Percentiles rank a stretch among this genome's conserved stretches.
phyloP scores from a whole-genome alignment of 139 green algal genomes.

The Tetratostichococcus sp. region DNA sequence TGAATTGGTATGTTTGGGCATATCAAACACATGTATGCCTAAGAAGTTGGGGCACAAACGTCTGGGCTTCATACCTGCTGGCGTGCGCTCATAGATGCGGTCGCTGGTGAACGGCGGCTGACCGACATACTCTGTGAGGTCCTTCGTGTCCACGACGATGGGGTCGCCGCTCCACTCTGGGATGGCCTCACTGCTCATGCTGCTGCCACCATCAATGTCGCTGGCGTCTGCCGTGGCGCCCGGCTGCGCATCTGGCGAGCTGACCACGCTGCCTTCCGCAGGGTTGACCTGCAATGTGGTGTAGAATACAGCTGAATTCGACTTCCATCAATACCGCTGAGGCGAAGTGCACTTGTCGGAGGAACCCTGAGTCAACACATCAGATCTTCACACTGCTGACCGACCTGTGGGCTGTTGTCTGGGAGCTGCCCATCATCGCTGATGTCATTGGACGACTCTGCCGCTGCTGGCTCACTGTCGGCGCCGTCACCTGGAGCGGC shows the following conservation, averaged over 20 bases:
- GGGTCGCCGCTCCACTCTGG: slow-evolving; percentile 30
- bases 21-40: no score
- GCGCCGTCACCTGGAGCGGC: background rate
- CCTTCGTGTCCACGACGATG: slow-evolving; percentile 49
- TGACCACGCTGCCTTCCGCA: background rate
- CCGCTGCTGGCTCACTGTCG: no score
- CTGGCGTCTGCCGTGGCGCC: no score
- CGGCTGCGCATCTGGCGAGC: background rate
- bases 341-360: no score
- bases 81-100: slow-evolving; percentile 74
- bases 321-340: no score
- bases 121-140: slow-evolving; percentile 86
- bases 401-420: no score
- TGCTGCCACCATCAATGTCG: background rate
- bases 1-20: background rate
- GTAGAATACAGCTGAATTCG: no score
- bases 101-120: slow-evolving; percentile 86
- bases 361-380: background rate
- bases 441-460: no score
- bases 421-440: no score
- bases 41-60: no score
- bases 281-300: background rate
- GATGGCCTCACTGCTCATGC: background rate
- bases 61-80: slow-evolving; percentile 26
- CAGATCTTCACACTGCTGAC: background rate